Percentiles rank a stretch among this genome's conserved stretches.
Conservation (phyloP, 192 early-diverging fungal genomes). For the Coemansia erecta region DNA sequence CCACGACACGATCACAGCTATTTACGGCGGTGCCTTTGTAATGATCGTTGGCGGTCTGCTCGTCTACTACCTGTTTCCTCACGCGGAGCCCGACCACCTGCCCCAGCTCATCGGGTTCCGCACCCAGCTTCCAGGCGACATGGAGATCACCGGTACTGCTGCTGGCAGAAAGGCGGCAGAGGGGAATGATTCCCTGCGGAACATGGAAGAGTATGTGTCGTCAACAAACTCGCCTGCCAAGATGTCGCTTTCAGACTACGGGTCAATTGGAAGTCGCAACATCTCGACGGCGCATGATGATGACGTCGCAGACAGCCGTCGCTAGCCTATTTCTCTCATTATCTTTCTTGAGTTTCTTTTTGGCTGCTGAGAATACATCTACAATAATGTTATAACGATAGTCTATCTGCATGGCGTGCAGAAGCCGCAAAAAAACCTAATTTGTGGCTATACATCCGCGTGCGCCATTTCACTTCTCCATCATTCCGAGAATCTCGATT, state of each 20-base stretch:
- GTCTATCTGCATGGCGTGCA: too few species aligned
- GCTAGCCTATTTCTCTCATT: background rate
- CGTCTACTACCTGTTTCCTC: slow-evolving; percentile 65
- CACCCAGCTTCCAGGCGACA: slow-evolving; percentile 30
- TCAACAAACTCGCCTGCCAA: too few species aligned
- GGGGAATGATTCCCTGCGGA: too few species aligned
- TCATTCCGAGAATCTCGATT: too few species aligned
- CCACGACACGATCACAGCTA: slow-evolving; percentile 54
- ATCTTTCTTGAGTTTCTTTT: background rate
- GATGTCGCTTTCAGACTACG: background rate
- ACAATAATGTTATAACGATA: too few species aligned
- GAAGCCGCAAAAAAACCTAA: too few species aligned
- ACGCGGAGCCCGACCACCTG: slow-evolving; percentile 53
- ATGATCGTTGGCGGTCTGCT: slow-evolving; percentile 65
- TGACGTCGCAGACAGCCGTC: background rate
- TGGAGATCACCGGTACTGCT: slow-evolving; percentile 17
- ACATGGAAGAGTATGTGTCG: too few species aligned
- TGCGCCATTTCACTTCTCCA: too few species aligned
- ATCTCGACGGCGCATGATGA: background rate
- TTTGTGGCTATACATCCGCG: too few species aligned
- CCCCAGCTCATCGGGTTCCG: slow-evolving; percentile 42
- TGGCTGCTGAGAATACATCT: too few species aligned
- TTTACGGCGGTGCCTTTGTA: slow-evolving; percentile 70
- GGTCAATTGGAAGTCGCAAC: background rate
- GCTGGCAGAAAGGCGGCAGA: background rate